Evolutionary conservation across 148 eudicot genomes (phyloP).

Genomic region (Persicaria maculosa): DNA sequence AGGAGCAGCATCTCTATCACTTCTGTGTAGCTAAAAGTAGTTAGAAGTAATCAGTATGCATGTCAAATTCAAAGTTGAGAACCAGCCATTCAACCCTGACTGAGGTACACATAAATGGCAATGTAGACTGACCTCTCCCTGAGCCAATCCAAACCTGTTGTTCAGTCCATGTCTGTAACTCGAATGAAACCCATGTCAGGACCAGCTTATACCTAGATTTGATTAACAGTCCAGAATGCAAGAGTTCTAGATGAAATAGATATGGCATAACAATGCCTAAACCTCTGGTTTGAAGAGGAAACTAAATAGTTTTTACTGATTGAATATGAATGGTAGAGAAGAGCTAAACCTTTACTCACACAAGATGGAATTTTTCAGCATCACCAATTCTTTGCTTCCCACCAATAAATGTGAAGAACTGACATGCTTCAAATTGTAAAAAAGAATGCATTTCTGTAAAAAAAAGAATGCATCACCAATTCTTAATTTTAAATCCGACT

Average conservation of each 20-base stretch:
- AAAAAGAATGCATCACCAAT: too few species aligned
- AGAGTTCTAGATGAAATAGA: background rate
- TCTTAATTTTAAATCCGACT: too few species aligned
- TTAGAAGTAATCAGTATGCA: background rate
- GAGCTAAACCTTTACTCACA: conserved; percentile 75
- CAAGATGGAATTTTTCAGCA: conserved; percentile 79
- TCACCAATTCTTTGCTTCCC: conserved; percentile 62
- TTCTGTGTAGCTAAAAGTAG: background rate
- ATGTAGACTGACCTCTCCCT: background rate
- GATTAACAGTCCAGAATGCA: background rate
- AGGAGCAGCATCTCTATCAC: background rate
- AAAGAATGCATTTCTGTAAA: too few species aligned
- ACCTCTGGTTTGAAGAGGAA: conserved; percentile 1
- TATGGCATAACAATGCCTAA: background rate
- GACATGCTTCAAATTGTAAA: too few species aligned
- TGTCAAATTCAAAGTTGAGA: background rate
- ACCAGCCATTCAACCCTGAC: background rate
- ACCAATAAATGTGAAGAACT: too few species aligned
- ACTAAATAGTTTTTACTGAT: background rate
- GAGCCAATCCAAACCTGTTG: background rate
- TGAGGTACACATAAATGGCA: background rate
- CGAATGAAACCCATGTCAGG: background rate
- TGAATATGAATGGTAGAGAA: conserved; percentile 6
- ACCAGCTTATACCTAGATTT: background rate
- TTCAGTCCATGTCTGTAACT: background rate